Evolutionary conservation across 192 early-diverging fungal species (phyloP).

Genomic region (Umbelopsis sp.): DNA sequence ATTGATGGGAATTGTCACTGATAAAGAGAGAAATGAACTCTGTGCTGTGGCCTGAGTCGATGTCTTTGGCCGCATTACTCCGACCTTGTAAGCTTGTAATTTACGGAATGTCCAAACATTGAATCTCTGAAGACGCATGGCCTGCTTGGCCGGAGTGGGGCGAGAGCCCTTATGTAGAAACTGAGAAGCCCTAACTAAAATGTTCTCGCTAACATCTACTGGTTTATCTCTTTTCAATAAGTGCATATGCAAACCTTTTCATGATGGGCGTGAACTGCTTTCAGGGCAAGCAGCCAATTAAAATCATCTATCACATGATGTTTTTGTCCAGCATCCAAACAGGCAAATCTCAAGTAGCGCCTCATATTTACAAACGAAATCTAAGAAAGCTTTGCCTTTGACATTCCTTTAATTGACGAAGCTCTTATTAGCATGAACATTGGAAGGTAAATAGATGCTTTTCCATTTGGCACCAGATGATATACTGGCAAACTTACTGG

Average conservation of each 20-base stretch:
- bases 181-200: neutral
- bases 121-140: neutral
- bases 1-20: constrained; percentile 1
- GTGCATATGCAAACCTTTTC: neutral
- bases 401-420: too few species aligned
- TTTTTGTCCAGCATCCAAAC: too few species aligned
- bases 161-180: neutral
- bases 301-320: too few species aligned
- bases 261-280: neutral
- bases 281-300: neutral
- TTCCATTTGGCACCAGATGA: too few species aligned
- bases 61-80: constrained; percentile 1
- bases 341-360: too few species aligned
- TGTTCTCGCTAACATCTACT: neutral
- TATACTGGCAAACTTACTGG: too few species aligned
- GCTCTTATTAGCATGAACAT: too few species aligned
- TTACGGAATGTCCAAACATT: neutral
- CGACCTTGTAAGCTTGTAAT: neutral
- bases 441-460: too few species aligned
- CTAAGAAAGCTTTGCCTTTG: too few species aligned
- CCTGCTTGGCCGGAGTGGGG: neutral
- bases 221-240: neutral
- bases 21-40: neutral
- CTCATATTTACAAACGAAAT: too few species aligned
- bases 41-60: neutral